Evolutionary conservation across 345 rosid species (phyloP), one percentile per base, ranked within the genome.

Genomic region (Xanthoceras sorbifolium): DNA sequence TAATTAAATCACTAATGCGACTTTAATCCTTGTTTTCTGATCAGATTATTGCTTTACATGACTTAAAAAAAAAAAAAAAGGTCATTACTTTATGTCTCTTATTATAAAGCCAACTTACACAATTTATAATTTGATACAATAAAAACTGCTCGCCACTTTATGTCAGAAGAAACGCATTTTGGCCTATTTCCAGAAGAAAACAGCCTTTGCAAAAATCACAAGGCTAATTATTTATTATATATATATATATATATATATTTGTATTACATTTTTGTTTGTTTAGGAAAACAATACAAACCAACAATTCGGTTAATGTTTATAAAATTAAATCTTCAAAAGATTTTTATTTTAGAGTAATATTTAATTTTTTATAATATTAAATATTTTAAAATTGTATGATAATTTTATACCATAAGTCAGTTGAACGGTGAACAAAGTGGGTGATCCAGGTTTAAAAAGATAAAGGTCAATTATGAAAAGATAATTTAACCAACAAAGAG

Each of bases 21-120:
- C 50, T 73, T 36, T 40, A 59, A 14, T 66, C 62, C 31, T 12
- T 52, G 70, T 42, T 62, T 62, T 61, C 28, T 40, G 69, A 23
- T 36, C 54, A 17, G 7, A 60, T 59, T 40, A n/a, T 9, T 25
- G 60, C 28, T 28, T 11, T 71, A n/a, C 11, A 14, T 44, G 22
- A 23, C 22, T 25, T 3, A 6, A n/a, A 59, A 20, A 9, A 54
- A 54, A 54, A 18, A 9, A 11, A 11, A 54, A 54, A 42, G 10
- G 46, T 42, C 10, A 10, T 42, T n/a, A n/a, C n/a, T n/a, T n/a
- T n/a, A n/a, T n/a, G n/a, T n/a, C n/a, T n/a, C n/a, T n/a, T 50
- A 50, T 50, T 12, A 1, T 50, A 12, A 46, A 17, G 52, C 52
- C 52, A 46, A 14, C 52, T 46, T 46, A 14, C 40, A 36, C 20